Evolutionary conservation across 768 basidiomycete genomes (phyloP), one percentile per base, ranked within the genome.

Genomic region (Guyanaporus albipodus): DNA sequence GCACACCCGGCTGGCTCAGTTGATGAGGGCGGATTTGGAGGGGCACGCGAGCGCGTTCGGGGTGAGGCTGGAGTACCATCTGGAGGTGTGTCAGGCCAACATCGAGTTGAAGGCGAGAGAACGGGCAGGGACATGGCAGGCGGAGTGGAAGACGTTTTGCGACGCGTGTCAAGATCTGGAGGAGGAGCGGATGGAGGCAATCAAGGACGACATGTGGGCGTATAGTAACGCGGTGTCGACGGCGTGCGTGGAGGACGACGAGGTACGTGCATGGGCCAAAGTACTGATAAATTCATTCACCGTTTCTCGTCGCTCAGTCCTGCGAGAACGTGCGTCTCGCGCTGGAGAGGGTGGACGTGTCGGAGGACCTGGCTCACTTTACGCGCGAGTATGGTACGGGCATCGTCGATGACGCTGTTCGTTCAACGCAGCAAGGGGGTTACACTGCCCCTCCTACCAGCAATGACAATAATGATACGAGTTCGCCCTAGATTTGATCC

Each of bases 141-240:
- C 77, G 52, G 86, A 90, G 49, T 99, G 96, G 96, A 94, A 90
- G 67, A 72, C 72, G 3, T 98, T 96, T 68, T 94, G 91, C 61
- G 96, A 99, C 66, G 80, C 79, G 35, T 91, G 91, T 52, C 96
- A 99, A 67, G 96, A 99, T 70, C 69, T 96, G 39, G 96, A 99
- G 60, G 93, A 97, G 57, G 85, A 93, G 49, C 79, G 96, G n/a
- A 70, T 94, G 61, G 91, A 93, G 50, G 91, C 95, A 62, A 83
- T 87, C 73, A 97, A 95, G 70, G 91, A 94, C 62, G 89, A 89
- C 55, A 76, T 96, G 67, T 99, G 96, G 95, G 80, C 82, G 7
- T 97, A 91, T 64, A 93, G 95, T 0, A 99, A 99, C 64, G 85
- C 87, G 0, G 85, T 96, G n/a, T 96, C 94, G 12, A 90, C 87